A percentile compares a stretch with the other conserved stretches of the same genome.
Conservation (phyloP, 768 basidiomycete genomes). For the Lanmaoa rubissima region DNA sequence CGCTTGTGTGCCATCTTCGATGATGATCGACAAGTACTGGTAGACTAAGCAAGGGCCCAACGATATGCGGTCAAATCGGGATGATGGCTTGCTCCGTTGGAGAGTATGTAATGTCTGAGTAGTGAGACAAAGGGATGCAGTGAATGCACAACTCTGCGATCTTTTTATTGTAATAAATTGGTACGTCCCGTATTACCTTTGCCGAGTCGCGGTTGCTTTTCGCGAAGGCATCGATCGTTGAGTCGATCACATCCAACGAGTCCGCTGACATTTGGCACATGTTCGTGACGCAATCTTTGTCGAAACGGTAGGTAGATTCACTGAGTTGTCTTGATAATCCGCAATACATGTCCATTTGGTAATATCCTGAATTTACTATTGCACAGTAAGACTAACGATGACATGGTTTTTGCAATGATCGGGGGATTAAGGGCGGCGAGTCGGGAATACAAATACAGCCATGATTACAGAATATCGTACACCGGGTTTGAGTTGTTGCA, state of each 20-base stretch:
- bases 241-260: neutral
- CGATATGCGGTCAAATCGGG: too few species aligned
- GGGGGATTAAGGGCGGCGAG: neutral
- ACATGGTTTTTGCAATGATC: neutral
- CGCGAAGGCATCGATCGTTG: neutral
- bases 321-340: neutral
- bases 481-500: neutral
- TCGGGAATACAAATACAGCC: slow-evolving; percentile 22
- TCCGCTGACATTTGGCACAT: neutral
- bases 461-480: slow-evolving; percentile 4
- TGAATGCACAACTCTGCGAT: neutral
- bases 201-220: neutral
- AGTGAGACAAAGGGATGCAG: too few species aligned
- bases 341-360: neutral
- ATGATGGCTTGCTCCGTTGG: neutral
- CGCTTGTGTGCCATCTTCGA: neutral
- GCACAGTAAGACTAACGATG: slow-evolving; percentile 1
- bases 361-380: slow-evolving; percentile 5
- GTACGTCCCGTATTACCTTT: too few species aligned
- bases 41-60: neutral
- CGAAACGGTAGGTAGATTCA: neutral
- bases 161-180: too few species aligned
- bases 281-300: neutral
- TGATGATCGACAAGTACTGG: neutral
- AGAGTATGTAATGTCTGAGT: too few species aligned